Evolutionary conservation across 1,139 yeast genomes (phyloP).

Genomic region (Nakaseomyces nivariensis): DNA sequence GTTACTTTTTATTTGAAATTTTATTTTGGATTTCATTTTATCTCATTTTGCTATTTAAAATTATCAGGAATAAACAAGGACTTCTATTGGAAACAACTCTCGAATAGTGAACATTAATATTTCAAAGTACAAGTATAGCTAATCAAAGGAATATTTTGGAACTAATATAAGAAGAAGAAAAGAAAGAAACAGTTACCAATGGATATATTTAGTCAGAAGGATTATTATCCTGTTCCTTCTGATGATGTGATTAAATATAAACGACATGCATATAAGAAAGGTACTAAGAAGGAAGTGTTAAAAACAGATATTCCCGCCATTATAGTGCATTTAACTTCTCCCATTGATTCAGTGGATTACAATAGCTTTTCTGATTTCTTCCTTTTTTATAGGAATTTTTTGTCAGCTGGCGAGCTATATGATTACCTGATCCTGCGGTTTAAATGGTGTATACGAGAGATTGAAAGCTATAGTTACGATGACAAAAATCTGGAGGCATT

Average conservation of each 20-base stretch:
- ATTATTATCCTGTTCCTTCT: constrained; percentile 28
- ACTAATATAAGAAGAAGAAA: too few species aligned
- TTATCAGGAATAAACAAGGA: too few species aligned
- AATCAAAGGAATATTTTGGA: too few species aligned
- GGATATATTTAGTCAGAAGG: constrained; percentile 20
- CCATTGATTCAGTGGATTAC: constrained; percentile 62
- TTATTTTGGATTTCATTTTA: too few species aligned
- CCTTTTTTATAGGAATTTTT: constrained; percentile 67
- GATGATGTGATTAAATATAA: constrained; percentile 18
- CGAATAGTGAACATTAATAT: too few species aligned
- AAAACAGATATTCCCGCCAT: constrained; percentile 40
- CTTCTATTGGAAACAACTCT: too few species aligned
- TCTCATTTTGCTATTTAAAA: too few species aligned
- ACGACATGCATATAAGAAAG: constrained; percentile 6
- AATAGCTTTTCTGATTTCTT: constrained; percentile 75
- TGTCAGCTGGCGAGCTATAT: constrained; percentile 48
- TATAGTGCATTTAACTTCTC: constrained; percentile 67
- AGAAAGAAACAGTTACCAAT: constrained; percentile 4
- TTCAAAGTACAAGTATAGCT: too few species aligned
- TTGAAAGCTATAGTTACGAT: constrained; percentile 17
- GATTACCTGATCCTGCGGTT: constrained; percentile 54
- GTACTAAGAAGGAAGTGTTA: constrained; percentile 18
- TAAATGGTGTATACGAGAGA: constrained; percentile 55
- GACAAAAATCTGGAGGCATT: constrained; percentile 8
- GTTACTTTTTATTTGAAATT: too few species aligned